phyloP scores from a whole-genome alignment of 352 stramenopile species.

The Phytophthora litchii region DNA sequence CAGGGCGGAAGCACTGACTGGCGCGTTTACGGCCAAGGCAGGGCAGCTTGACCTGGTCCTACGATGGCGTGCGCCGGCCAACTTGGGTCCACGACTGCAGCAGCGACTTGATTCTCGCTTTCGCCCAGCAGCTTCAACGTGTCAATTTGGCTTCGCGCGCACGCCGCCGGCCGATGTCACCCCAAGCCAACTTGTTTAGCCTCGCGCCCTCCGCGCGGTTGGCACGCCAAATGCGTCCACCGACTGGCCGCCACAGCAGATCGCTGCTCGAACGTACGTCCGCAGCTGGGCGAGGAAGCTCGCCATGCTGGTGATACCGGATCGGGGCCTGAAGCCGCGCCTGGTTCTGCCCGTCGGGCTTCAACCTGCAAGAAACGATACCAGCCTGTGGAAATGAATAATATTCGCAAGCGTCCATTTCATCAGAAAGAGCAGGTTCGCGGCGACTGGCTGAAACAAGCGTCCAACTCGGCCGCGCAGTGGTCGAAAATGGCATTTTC shows the following conservation, averaged over 20 bases:
- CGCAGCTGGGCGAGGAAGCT: constrained; percentile 16
- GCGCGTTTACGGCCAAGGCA: constrained; percentile 13
- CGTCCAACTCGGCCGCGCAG: background rate
- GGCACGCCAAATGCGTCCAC: background rate
- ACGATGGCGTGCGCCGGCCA: constrained; percentile 8
- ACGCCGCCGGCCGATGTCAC: background rate
- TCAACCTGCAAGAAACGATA: constrained; percentile 24
- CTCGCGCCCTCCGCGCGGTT: background rate
- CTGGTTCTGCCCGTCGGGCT: constrained; percentile 3
- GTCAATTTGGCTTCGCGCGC: constrained; percentile 7
- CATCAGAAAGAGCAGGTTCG: background rate
- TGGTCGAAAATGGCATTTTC: constrained; percentile 7
- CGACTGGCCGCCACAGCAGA: constrained; percentile 12
- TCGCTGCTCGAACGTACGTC: constrained; percentile 11
- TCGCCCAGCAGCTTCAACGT: constrained; percentile 20
- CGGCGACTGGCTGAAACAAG: background rate
- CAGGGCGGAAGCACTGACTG: background rate
- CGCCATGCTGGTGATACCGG: constrained; percentile 3
- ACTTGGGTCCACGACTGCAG: constrained; percentile 4
- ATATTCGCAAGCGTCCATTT: constrained; percentile 1
- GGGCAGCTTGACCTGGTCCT: constrained; percentile 11
- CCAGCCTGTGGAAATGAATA: background rate
- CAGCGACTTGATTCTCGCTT: constrained; percentile 5
- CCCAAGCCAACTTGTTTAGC: background rate
- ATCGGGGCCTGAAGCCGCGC: background rate